Base-by-base conservation (phyloP, 371 early-diverging fungal species). In the Dichotomocladium elegans region DNA sequence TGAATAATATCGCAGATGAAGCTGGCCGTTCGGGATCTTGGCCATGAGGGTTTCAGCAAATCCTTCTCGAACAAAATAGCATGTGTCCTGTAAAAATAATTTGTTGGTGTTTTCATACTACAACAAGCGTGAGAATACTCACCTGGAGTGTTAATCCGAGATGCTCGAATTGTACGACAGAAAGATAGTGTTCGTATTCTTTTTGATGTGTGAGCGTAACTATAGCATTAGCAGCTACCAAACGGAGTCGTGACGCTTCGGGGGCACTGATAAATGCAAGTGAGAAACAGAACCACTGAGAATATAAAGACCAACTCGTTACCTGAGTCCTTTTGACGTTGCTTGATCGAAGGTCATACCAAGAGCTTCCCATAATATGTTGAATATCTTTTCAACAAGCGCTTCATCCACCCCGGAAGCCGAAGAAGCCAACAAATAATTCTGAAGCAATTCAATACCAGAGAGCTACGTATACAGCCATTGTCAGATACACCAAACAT, bases 21-120 rank as follows among this genome's bases (percentile, higher is more conserved):
- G 60, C 11, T 75, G 74, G 30, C 75, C 61, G 2, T 59, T 42
- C 6, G 79, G 77, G 21, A 96, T 67, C 28, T 84, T 80, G 31
- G 79, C 83, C 58, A 92, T 79, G 41, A 98, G 70, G 46, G 83
- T 82, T 12, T 81, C 73, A 11, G 86, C 80, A 50, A 95, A 82
- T 1, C 70, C 68, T 34, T 80, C 75, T n/a, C 98, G 90, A 12
- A 95, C 93, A 50, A 90, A 79, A 57, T 77, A 93, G 51, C 86
- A 81, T 1, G 90, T 76, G 59, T 94, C 95, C 72, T 91, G 80
- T 11, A 68, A 35, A 30, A 64, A 41, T 27, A 15, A 21, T 1
- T 41, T 6, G 28, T 28, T 28, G 14, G 29, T 19, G 14, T 6
- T 24, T 21, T 41, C 47, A 47, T 40, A 2, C 15, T 47, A 7